Percentiles rank a stretch among this genome's conserved stretches.
phyloP scores from a whole-genome alignment of 1,284 basidiomycete species.

The Puccinia novopanici region DNA sequence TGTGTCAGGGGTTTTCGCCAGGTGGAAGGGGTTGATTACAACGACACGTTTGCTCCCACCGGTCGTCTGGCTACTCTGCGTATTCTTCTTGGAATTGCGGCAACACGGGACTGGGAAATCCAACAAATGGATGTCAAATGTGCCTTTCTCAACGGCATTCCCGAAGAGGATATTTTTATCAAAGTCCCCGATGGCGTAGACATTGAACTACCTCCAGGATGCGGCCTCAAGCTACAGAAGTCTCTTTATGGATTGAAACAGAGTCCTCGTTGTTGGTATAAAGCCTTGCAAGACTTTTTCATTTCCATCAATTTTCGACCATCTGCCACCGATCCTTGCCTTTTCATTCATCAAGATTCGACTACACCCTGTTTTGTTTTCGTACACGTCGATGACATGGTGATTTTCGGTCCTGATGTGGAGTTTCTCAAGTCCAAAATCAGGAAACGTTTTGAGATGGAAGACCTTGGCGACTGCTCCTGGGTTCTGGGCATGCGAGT shows the following conservation, averaged over 20 bases:
- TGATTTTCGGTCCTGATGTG: background rate
- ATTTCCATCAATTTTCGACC: background rate
- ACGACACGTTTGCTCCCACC: background rate
- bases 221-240: background rate
- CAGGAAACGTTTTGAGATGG: background rate
- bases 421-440: background rate
- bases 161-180: conserved; percentile 14
- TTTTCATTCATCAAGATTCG: conserved; percentile 12
- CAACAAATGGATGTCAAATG: conserved; percentile 30
- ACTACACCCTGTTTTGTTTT: background rate
- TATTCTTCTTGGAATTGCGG: background rate
- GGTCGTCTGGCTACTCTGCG: background rate
- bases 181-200: background rate
- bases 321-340: background rate
- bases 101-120: background rate
- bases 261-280: conserved; percentile 26
- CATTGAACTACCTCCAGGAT: background rate
- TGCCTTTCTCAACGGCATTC: background rate
- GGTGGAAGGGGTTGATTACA: background rate
- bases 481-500: background rate
- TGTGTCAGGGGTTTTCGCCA: background rate
- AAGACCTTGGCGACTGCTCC: background rate
- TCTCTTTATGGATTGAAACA: conserved; percentile 24
- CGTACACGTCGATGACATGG: conserved; percentile 13
- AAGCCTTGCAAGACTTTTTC: background rate